These are phyloP conservation scores for Debaryomyces nepalensis DNA, from an alignment of 1,139 yeast species.

Conservation along the genomic window DNA sequence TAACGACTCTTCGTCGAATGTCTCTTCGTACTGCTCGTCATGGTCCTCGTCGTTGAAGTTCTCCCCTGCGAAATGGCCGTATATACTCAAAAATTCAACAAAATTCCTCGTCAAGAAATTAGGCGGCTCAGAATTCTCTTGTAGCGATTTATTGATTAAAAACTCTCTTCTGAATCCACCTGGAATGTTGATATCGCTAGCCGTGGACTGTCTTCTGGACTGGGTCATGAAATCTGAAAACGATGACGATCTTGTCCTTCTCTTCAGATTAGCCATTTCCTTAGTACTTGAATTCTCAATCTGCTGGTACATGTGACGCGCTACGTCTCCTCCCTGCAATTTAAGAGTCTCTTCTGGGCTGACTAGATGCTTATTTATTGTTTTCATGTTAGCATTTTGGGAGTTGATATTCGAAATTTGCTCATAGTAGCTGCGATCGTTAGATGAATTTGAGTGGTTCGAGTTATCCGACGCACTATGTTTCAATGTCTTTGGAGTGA, in stretches of 20 bases:
- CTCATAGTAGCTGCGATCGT: slow-evolving; percentile 22
- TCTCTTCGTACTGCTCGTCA: slow-evolving; percentile 32
- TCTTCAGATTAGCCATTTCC: slow-evolving; percentile 15
- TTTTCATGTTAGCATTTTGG: slow-evolving; percentile 35
- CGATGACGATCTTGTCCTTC: slow-evolving; percentile 45
- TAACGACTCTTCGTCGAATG: slow-evolving; percentile 55
- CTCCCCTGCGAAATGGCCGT: slow-evolving; percentile 88
- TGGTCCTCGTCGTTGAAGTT: slow-evolving; percentile 72
- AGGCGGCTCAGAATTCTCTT: slow-evolving; percentile 36
- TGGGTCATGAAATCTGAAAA: slow-evolving; percentile 41
- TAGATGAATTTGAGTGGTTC: slow-evolving; percentile 8
- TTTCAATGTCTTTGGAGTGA: not conserved
- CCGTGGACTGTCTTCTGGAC: slow-evolving; percentile 60
- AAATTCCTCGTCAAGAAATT: slow-evolving; percentile 68
- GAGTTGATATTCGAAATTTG: slow-evolving; percentile 30
- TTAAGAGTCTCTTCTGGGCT: slow-evolving; percentile 47
- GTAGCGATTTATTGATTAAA: slow-evolving; percentile 35
- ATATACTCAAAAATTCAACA: slow-evolving; percentile 71
- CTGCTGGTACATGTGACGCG: slow-evolving; percentile 58
- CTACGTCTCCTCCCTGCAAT: slow-evolving; percentile 73
- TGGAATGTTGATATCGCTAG: slow-evolving; percentile 72
- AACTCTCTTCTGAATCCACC: slow-evolving; percentile 81
- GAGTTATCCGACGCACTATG: slow-evolving; percentile 5
- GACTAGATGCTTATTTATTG: slow-evolving; percentile 40
- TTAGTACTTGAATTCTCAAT: slow-evolving; percentile 25